Evolutionary conservation across 2,329 filamentous ascomycete species (phyloP).

Genomic region (Ceratocystis colombiana): DNA sequence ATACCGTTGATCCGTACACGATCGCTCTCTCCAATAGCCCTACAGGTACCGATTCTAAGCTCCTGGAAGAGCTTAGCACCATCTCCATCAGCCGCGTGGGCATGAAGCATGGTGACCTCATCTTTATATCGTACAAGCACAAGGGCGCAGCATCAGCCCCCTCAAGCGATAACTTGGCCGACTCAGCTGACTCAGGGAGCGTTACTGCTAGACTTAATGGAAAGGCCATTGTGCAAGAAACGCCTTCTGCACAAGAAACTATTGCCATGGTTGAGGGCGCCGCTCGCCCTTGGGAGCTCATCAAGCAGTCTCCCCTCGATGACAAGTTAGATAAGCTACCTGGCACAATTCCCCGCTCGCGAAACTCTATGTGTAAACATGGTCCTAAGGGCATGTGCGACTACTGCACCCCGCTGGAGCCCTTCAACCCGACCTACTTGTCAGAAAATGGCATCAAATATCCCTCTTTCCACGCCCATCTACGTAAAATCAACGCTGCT

Average conservation of each 20-base stretch:
- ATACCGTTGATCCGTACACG: constrained; percentile 50
- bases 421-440: constrained; percentile 80
- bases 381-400: constrained; percentile 98
- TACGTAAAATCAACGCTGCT: constrained; percentile 88
- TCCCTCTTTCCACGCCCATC: constrained; percentile 85
- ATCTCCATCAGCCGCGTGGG: constrained; percentile 50
- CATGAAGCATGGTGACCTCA: constrained; percentile 73
- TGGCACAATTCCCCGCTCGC: constrained; percentile 73
- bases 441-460: constrained; percentile 98
- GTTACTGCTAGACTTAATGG: constrained; percentile 67
- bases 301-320: constrained; percentile 79
- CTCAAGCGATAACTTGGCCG: constrained; percentile 14
- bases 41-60: constrained; percentile 47
- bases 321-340: constrained; percentile 75
- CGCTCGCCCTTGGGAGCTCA: constrained; percentile 62
- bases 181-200: constrained; percentile 25
- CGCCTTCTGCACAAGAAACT: constrained; percentile 56
- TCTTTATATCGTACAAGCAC: constrained; percentile 74
- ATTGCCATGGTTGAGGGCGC: constrained; percentile 50
- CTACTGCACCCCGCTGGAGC: constrained; percentile 94
- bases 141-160: constrained; percentile 31
- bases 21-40: constrained; percentile 55
- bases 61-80: constrained; percentile 47
- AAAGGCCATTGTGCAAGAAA: constrained; percentile 59
- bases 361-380: constrained; percentile 89